Percentiles rank a stretch among this genome's conserved stretches.
These are phyloP conservation scores for Ophiorrhiza pumila DNA, from an alignment of 257 asterid species.

Conservation along the genomic window DNA sequence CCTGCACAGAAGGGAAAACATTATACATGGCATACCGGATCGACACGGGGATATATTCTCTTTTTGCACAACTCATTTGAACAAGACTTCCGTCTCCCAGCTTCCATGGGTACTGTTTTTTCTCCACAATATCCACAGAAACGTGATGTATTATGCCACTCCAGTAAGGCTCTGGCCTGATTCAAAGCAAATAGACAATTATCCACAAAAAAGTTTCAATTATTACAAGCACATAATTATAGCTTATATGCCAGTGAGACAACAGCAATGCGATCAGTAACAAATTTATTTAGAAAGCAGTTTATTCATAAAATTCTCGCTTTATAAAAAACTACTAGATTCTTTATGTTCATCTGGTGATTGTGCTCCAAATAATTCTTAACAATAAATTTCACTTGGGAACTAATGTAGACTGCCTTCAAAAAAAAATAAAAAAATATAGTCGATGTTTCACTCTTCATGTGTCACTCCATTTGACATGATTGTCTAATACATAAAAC, in stretches of 20 bases:
- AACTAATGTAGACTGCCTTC: background rate
- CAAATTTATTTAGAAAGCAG: background rate
- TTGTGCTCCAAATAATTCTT: background rate
- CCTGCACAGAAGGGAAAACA: constrained; percentile 1
- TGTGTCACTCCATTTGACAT: background rate
- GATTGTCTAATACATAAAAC: background rate
- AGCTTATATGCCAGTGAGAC: background rate
- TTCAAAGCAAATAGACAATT: constrained; percentile 16
- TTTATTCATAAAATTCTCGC: background rate
- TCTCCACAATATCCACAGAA: constrained; percentile 89
- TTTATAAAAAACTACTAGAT: background rate
- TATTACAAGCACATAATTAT: background rate
- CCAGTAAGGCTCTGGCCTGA: constrained; percentile 90
- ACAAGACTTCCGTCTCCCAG: constrained; percentile 86
- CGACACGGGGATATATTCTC: constrained; percentile 91
- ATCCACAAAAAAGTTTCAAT: background rate
- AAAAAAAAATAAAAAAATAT: too few relatives aligned
- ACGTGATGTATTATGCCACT: constrained; percentile 71
- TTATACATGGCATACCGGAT: constrained; percentile 61
- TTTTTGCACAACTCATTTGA: constrained; percentile 71
- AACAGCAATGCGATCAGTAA: background rate
- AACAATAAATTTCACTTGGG: background rate
- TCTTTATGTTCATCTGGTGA: background rate
- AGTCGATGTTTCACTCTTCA: background rate
- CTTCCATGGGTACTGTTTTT: constrained; percentile 63